phyloP scores from a whole-genome alignment of 2,329 filamentous ascomycete species.

The Akanthomyces uredinophilus region DNA sequence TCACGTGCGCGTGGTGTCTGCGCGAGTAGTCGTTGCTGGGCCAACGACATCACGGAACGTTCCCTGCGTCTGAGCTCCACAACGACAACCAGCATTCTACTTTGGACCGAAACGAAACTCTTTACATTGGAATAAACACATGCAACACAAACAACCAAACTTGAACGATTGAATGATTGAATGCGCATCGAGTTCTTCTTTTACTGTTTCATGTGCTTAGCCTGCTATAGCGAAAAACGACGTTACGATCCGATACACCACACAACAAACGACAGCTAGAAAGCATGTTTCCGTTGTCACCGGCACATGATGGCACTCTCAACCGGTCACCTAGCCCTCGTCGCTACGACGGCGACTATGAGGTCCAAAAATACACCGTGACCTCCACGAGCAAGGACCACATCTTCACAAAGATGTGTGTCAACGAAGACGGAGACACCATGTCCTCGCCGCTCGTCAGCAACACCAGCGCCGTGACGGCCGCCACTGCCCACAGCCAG shows the following conservation, averaged over 20 bases:
- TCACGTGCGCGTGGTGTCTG: no score
- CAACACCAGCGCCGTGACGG: conserved; percentile 37
- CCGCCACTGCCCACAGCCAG: conserved; percentile 7
- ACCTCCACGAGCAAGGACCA: conserved; percentile 7
- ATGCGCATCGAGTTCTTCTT: no score
- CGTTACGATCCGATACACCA: background rate
- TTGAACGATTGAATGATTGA: no score
- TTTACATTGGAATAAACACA: no score
- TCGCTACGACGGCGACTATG: conserved; percentile 29
- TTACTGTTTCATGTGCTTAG: no score
- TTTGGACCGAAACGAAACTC: no score
- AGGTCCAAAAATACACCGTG: conserved; percentile 26
- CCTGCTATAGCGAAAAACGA: no score
- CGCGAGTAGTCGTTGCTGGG: no score
- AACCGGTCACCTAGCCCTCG: conserved; percentile 29
- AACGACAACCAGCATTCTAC: no score
- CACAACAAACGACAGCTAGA: background rate
- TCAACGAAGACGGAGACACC: background rate
- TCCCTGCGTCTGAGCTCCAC: no score
- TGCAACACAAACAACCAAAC: no score
- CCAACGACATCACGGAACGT: no score
- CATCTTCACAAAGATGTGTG: conserved; percentile 14
- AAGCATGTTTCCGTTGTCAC: conserved; percentile 37
- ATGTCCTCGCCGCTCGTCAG: conserved; percentile 41
- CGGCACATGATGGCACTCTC: conserved; percentile 32